Percentiles rank a stretch among this genome's conserved stretches.
Conservation (phyloP, 768 basidiomycete species). For the Boletus tylopilopsis region DNA sequence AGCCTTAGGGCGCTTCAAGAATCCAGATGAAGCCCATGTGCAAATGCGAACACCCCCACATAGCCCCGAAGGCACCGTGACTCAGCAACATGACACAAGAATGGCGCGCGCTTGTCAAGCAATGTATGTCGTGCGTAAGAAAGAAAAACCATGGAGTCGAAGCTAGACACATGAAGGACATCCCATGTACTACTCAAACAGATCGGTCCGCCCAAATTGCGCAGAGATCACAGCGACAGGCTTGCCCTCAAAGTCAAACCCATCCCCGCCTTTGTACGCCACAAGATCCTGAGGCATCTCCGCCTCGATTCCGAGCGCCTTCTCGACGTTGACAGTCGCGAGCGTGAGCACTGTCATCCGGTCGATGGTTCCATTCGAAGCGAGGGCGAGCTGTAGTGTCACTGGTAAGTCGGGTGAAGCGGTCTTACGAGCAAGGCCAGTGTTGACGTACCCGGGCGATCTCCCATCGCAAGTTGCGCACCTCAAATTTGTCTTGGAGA, state of each 20-base stretch:
- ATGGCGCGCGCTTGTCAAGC: no score
- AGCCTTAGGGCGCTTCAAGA: no score
- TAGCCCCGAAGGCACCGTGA: no score
- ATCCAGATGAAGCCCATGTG: no score
- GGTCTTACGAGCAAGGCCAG: neutral
- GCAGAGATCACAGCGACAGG: conserved; percentile 36
- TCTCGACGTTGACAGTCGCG: conserved; percentile 40
- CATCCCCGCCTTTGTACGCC: conserved; percentile 36
- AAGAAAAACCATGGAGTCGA: no score
- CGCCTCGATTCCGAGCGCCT: conserved; percentile 34
- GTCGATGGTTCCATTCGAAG: conserved; percentile 37
- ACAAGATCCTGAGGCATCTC: conserved; percentile 35
- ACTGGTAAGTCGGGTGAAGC: no score
- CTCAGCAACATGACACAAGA: no score
- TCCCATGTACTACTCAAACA: conserved; percentile 20
- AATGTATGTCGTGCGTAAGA: no score
- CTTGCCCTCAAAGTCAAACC: conserved; percentile 37
- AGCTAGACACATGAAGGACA: no score
- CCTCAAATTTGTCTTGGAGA: conserved; percentile 31
- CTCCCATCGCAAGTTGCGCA: conserved; percentile 35
- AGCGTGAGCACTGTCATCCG: conserved; percentile 35
- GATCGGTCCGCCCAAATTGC: conserved; percentile 17
- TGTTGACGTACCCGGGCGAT: conserved; percentile 33
- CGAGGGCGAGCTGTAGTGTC: conserved; percentile 33
- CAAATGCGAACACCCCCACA: no score